Percentiles rank a stretch among this genome's conserved stretches.
These are phyloP conservation scores for Biscogniauxia mediterranea DNA, from an alignment of 2,329 filamentous ascomycete genomes.

Conservation along the genomic window DNA sequence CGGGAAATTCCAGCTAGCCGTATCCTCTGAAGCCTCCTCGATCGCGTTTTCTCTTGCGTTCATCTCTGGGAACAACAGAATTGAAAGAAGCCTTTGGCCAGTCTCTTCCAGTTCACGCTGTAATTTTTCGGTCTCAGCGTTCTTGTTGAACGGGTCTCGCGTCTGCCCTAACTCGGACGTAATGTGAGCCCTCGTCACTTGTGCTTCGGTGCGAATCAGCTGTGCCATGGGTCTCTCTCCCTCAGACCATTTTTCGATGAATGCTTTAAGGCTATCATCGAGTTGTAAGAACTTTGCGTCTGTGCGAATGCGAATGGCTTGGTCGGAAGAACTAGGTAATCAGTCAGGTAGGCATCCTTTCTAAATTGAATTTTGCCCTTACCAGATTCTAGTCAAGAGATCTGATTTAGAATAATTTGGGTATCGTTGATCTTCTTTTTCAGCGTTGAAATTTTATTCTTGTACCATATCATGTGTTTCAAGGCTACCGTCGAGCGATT, in stretches of 20 bases:
- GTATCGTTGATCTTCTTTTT: constrained; percentile 5
- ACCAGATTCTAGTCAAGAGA: constrained; percentile 13
- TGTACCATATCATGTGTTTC: constrained; percentile 3
- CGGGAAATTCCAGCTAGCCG: constrained; percentile 3
- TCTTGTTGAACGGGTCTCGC: not conserved
- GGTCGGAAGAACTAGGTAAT: constrained; percentile 6
- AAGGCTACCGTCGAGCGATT: not conserved
- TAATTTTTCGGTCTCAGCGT: not conserved
- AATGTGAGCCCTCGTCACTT: constrained; percentile 7
- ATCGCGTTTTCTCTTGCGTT: constrained; percentile 15
- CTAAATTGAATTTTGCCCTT: not conserved
- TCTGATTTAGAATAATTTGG: constrained; percentile 4
- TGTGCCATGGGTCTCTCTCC: constrained; percentile 10
- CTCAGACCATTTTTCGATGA: constrained; percentile 12
- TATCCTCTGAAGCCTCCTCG: constrained; percentile 10
- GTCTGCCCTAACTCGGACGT: constrained; percentile 5
- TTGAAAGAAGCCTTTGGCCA: constrained; percentile 6
- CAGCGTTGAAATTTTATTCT: constrained; percentile 3
- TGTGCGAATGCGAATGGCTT: constrained; percentile 6
- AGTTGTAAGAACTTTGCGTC: constrained; percentile 6
- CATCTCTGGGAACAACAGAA: constrained; percentile 14
- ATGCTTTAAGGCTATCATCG: constrained; percentile 3
- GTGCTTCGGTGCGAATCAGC: constrained; percentile 6
- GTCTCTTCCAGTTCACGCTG: constrained; percentile 3
- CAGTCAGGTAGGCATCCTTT: not conserved